Base-by-base conservation (phyloP, 805 yeast species). In the Candida namnaoensis region DNA sequence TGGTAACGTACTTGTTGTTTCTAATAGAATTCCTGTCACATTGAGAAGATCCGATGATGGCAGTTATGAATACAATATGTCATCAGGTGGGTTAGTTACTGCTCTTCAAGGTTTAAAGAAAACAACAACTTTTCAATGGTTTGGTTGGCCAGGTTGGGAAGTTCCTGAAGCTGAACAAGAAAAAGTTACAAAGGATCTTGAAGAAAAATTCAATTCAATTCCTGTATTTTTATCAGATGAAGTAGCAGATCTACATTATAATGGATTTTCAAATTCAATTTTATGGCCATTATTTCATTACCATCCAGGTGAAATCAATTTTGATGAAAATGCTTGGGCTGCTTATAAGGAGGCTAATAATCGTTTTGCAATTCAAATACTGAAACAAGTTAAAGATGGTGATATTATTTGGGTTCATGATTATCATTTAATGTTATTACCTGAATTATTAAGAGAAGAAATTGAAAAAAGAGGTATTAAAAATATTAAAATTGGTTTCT, bases 251-350 rank as follows among this genome's bases (percentile, higher is more conserved):
- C 71, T 93, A 49, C 98, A 93, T 65, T 93, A 93, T 65, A 93
- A 95, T 59, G 99, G 98, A 28, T 93, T 95, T 63, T 77, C 88
- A 47, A 93, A 93, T 63, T 84, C 95, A 13, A 93, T 93, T 48
- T 67, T 93, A 48, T 93, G 99, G 99, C 99, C 99, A 1, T 65
- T 95, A 46, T 93, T 93, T 69, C 99, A 93, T 61, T 93, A 93
- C 64, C 99, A 93, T 58, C 99, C 99, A 1, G 99, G 98, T 46
- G 99, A 95, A 62, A 93, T 95, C 84, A 90, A 87, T 59, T 93
- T 93, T 57, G 99, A 93, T 62, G 99, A 93, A 60, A 79, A 78
- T 47, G 96, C 97, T 1, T 93, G 99, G 99, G 90, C 90, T 41
- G 98, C 98, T 1, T 93, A 93, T 61, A 84, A 88, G 42, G 93